Percentiles rank a stretch among this genome's conserved stretches.
Evolutionary conservation across 2,329 filamentous ascomycete species (phyloP).

Genomic region (Lasiodiplodia sp.): DNA sequence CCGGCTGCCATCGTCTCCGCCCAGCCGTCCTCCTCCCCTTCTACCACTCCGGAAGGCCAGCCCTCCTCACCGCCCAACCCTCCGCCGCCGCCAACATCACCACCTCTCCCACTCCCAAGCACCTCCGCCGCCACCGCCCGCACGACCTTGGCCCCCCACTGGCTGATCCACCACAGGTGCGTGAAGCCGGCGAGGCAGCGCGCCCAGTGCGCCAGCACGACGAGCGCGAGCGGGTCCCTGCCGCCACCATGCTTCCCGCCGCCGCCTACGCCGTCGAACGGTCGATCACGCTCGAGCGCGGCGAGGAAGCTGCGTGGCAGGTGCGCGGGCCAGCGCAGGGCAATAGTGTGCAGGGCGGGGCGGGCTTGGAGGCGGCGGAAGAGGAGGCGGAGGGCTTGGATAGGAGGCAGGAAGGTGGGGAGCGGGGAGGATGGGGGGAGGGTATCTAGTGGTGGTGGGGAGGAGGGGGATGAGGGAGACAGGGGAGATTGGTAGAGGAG

Average conservation of each 20-base stretch:
- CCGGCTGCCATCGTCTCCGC: neutral
- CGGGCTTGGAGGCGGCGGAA: neutral
- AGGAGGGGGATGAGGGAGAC: too few species aligned
- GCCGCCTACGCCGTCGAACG: too few species aligned
- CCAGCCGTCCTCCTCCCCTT: neutral
- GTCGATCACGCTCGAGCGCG: too few species aligned
- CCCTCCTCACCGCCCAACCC: neutral
- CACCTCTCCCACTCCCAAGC: neutral
- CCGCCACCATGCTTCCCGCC: too few species aligned
- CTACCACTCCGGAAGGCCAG: neutral
- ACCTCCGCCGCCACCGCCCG: conserved; percentile 5
- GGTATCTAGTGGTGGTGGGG: too few species aligned
- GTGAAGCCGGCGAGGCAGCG: neutral
- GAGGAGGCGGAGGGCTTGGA: neutral
- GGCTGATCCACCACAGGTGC: conserved; percentile 8
- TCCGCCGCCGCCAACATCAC: neutral
- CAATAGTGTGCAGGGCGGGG: conserved; percentile 3
- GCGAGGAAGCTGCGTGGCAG: neutral
- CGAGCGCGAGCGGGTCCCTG: neutral
- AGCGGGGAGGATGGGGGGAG: neutral
- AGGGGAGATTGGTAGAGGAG: neutral
- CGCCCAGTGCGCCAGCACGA: conserved; percentile 12
- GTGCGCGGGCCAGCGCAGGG: neutral
- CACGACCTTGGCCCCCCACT: conserved; percentile 1
- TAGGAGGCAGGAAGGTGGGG: neutral